These are phyloP conservation scores for Strigomonas culicis DNA, from an alignment of 208 protist genomes.

Conservation along the genomic window DNA sequence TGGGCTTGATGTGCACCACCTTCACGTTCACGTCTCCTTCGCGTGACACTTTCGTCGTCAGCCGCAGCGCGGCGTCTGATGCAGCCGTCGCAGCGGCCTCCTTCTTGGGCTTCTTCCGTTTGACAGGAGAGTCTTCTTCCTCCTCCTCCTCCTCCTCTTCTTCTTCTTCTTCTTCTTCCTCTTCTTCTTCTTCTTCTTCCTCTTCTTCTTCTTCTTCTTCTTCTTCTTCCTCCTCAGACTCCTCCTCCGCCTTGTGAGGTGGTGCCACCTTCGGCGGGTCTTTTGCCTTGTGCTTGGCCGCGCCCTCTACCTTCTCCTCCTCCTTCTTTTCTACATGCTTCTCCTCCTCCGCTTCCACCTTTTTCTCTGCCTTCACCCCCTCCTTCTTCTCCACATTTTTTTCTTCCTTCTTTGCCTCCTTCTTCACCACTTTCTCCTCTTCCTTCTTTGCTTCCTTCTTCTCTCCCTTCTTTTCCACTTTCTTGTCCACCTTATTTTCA, in stretches of 20 bases:
- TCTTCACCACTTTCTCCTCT: background rate
- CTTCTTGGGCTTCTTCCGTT: slow-evolving; percentile 12
- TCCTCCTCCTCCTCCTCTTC: slow-evolving; percentile 28
- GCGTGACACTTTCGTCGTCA: slow-evolving; percentile 65
- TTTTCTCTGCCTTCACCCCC: background rate
- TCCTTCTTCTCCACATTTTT: background rate
- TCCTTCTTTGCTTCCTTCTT: background rate
- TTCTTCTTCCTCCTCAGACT: slow-evolving; percentile 21
- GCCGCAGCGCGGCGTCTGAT: slow-evolving; percentile 12
- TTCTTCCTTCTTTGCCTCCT: no score
- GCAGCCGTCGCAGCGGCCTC: background rate
- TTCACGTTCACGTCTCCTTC: slow-evolving; percentile 81
- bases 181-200: slow-evolving; percentile 18
- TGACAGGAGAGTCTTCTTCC: slow-evolving; percentile 4
- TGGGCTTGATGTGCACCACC: slow-evolving; percentile 38
- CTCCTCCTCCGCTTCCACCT: background rate
- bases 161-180: slow-evolving; percentile 16
- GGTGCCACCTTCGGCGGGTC: background rate
- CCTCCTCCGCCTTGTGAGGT: slow-evolving; percentile 12
- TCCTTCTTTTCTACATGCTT: background rate
- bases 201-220: slow-evolving; percentile 15
- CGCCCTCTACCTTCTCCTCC: background rate
- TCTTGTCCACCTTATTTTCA: no score
- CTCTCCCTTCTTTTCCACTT: no score
- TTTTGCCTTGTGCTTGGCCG: background rate